A percentile compares a stretch with the other conserved stretches of the same genome.
Evolutionary conservation across 345 rosid species (phyloP).

Genomic region (Eucalyptus curtisii): DNA sequence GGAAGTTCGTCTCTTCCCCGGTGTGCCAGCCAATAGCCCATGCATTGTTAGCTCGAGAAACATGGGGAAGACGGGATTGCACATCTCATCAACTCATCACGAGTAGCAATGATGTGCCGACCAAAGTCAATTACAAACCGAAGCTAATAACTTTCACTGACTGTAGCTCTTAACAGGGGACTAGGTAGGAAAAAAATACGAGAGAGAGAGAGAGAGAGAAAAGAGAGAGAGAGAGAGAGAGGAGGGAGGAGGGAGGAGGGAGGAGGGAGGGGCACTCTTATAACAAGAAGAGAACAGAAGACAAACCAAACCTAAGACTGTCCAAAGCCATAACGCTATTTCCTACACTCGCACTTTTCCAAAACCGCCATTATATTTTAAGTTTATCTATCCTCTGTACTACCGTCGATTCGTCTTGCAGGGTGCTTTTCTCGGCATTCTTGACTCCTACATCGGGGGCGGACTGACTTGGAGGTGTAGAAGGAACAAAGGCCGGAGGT

Average conservation of each 20-base stretch:
- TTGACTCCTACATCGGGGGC: slow-evolving; percentile 1
- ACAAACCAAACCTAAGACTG: neutral
- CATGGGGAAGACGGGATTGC: neutral
- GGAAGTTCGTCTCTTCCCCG: neutral
- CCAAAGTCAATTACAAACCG: neutral
- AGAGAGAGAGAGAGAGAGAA: neutral
- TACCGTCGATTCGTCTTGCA: slow-evolving; percentile 15
- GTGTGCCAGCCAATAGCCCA: neutral
- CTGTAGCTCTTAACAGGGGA: neutral
- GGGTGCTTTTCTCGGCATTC: slow-evolving; percentile 10
- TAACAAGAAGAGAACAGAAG: neutral
- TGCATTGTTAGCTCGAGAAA: neutral
- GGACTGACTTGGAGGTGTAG: neutral
- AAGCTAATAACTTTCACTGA: neutral
- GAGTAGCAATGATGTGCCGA: neutral
- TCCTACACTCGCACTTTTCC: neutral
- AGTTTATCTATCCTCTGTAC: slow-evolving; percentile 43
- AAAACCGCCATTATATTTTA: slow-evolving; percentile 20
- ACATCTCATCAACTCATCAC: neutral
- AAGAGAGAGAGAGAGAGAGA: neutral
- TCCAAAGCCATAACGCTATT: neutral
- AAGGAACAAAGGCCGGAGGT: neutral
- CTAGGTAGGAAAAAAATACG: neutral
- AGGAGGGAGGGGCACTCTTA: neutral
- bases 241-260: neutral